Base-by-base conservation (phyloP, 2,329 filamentous ascomycete genomes). In the Didymella pinodella region DNA sequence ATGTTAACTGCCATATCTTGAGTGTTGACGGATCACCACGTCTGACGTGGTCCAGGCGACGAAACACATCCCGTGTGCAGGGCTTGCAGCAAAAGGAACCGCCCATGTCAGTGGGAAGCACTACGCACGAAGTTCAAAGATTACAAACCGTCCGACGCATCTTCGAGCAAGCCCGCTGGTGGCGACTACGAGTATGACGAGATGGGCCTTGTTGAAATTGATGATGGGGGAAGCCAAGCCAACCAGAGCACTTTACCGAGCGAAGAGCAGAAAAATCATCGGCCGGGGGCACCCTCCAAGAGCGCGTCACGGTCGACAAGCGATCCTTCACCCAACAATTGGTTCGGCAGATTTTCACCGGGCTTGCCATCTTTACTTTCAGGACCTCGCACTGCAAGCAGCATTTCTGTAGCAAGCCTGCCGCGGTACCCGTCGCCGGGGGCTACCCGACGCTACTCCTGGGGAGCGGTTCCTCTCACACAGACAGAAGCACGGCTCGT, bases 11-110 rank as follows among this genome's bases (percentile, higher is more conserved):
- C 11, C 20, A n/a, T 8, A 22, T 3, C 26, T 38, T 16, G 6
- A 36, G 29, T 5, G n/a, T n/a, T n/a, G n/a, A n/a, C n/a, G n/a
- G n/a, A 36, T 1, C 38, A 44, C 22, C 22, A 6, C 3, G 28
- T 29, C 25, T 47, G 18, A 41, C 44, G 11, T 31, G 18, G 10
- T 22, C 8, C 28, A 74, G 72, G 72, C 53, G 72, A 75, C 61
- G 72, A 75, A 56, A 61, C 53, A 26, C 67, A 59, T 20, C 71
- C 72, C 7, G 46, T 63, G 18, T 75, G 71, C 57, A 72, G 67
- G 20, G 69, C 70, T n/a, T 75, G 72, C 54, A 62, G 60, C 46
- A 75, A 72, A 50, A 75, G 73, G 34, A 71, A 67, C 18, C 67
- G 72, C 7, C 64, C 67, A 12, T 75, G 72, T 51, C 65, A 69